Conservation (phyloP, 108 stramenopile species). For the Schizochytrium sp. region DNA sequence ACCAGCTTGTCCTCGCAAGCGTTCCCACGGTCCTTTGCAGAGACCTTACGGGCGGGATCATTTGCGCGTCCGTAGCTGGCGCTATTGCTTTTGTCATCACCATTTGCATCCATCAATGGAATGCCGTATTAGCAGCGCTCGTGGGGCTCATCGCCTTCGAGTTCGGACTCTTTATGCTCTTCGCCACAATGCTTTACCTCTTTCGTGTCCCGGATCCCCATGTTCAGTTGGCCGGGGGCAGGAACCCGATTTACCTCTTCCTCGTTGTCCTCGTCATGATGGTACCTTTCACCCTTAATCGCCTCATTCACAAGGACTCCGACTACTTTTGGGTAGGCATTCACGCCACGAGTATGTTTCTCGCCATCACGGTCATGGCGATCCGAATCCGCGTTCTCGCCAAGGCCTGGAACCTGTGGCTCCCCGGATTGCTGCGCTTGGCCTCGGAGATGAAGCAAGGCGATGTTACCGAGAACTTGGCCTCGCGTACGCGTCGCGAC, state of each 20-base stretch:
- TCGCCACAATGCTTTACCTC: not conserved
- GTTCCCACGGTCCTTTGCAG: not conserved
- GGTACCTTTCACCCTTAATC: not conserved
- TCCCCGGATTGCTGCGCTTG: not conserved
- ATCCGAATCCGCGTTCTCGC: not conserved
- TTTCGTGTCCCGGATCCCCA: constrained; percentile 7
- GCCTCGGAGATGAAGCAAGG: not conserved
- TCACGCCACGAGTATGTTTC: not conserved
- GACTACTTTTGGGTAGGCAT: not conserved
- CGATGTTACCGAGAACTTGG: not conserved
- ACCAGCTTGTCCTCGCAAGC: not conserved
- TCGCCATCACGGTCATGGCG: not conserved
- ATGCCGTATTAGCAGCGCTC: not conserved
- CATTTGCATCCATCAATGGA: not conserved
- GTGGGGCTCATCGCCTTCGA: not conserved
- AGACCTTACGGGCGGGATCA: constrained; percentile 7
- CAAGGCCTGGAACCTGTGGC: constrained; percentile 3
- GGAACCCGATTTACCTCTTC: not conserved
- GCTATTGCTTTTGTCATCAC: not conserved
- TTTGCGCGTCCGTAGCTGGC: not conserved
- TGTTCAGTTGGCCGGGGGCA: not conserved
- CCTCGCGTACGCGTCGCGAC: not conserved
- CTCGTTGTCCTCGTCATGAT: not conserved
- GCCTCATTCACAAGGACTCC: not conserved
- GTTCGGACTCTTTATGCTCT: constrained; percentile 11